Evolutionary conservation across 495 filamentous ascomycete genomes (phyloP), one percentile per base, ranked within the genome.

Genomic region (Xylaria telfairii): DNA sequence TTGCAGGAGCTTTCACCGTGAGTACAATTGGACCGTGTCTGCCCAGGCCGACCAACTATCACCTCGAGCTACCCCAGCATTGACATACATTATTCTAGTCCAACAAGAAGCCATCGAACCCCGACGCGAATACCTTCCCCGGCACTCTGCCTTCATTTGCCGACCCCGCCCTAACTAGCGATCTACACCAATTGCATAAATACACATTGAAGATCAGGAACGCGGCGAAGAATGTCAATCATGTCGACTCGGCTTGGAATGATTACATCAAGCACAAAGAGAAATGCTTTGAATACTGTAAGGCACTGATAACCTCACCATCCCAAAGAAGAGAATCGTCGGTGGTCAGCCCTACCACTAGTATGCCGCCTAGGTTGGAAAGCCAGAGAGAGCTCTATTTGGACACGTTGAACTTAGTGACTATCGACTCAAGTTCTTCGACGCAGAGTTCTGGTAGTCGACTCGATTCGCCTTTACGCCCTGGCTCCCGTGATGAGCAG

Each of bases 181-280:
- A 74, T 41, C 75, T 75, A 37, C 70, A 70, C 5, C 76, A 77
- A 39, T 71, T 81, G 47, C 72, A 67, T 6, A 73, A 75, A 26
- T 71, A 76, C 41, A 73, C 73, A 15, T 37, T 63, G 39, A 71
- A 71, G 30, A 72, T 81, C 34, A 69, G 73, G 49, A 74, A 67
- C 65, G 77, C 71, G 7, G 71, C 76, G 34, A 68, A 66, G 9
- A 71, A 67, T 4, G 59, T 71, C 19, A 73, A 75, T 39, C 74
- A 80, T 34, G 74, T 80, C 24, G 79, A 81, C 59, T 64, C 71
- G 10, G 73, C 71, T 39, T 81, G 76, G 76, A 72, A 79, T 34
- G 67, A 75, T 13, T 81, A 80, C 61, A 61, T 68, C 69, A 78
- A 78, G 67, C 32, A 73, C 19, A 73, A 68, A 60, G 72, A 78